A percentile compares a stretch with the other conserved stretches of the same genome.
Conservation (phyloP, 176 grass and related monocot genomes). For the Chrysopogon serrulatus region DNA sequence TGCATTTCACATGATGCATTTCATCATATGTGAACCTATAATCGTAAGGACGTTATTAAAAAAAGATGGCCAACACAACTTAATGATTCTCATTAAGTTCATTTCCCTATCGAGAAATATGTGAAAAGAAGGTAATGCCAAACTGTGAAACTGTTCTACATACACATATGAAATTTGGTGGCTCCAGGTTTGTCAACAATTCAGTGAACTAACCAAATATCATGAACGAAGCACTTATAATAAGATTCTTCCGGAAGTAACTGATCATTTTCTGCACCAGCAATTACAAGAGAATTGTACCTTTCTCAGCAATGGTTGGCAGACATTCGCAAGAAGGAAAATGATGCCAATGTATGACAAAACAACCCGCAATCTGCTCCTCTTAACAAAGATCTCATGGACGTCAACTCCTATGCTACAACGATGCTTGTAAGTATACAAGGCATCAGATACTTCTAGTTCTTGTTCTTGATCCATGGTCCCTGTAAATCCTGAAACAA, state of each 20-base stretch:
- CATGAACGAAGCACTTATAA: background rate
- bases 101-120: background rate
- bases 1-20: background rate
- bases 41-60: background rate
- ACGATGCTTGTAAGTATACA: constrained; percentile 44
- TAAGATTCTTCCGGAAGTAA: background rate
- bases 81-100: background rate
- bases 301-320: constrained; percentile 36
- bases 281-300: constrained; percentile 15
- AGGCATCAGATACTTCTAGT: constrained; percentile 5
- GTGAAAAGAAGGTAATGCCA: background rate
- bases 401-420: constrained; percentile 38
- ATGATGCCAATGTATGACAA: constrained; percentile 47
- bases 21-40: background rate
- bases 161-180: background rate
- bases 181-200: background rate
- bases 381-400: constrained; percentile 71
- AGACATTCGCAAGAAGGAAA: constrained; percentile 44
- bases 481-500: background rate
- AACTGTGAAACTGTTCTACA: background rate
- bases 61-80: background rate
- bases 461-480: constrained; percentile 24
- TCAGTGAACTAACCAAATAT: background rate
- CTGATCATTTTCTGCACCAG: background rate
- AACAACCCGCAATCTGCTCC: constrained; percentile 38